Percentiles rank a stretch among this genome's conserved stretches.
Evolutionary conservation across 306 rosid species (phyloP).

Genomic region (Prunus mira): DNA sequence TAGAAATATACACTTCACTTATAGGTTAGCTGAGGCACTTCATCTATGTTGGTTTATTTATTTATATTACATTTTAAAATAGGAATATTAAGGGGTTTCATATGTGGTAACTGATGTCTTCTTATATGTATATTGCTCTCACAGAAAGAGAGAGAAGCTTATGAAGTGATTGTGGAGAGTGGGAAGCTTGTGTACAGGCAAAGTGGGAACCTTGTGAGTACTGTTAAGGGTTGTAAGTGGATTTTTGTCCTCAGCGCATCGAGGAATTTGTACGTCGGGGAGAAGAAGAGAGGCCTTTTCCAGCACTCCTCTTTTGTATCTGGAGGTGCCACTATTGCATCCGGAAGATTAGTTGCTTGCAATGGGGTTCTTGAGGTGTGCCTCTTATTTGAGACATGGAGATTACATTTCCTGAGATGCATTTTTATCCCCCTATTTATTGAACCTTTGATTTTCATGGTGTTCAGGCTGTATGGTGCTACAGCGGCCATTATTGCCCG

Average conservation of each 20-base stretch:
- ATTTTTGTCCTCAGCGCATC: conserved; percentile 83
- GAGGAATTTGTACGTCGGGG: conserved; percentile 55
- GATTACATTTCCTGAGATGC: background rate
- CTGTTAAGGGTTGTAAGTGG: conserved; percentile 72
- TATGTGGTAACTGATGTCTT: background rate
- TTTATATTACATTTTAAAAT: no score
- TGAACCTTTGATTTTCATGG: conserved; percentile 13
- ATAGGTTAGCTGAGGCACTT: background rate
- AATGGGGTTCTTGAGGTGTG: conserved; percentile 64
- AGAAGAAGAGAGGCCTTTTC: conserved; percentile 73
- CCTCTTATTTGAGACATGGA: background rate
- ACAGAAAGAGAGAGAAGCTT: conserved; percentile 73
- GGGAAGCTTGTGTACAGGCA: conserved; percentile 61
- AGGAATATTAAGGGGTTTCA: background rate
- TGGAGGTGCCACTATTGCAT: conserved; percentile 76
- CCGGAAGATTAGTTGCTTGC: conserved; percentile 71
- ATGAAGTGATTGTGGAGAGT: conserved; percentile 51
- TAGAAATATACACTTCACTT: background rate
- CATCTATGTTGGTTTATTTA: no score
- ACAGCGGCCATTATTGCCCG: conserved; percentile 84
- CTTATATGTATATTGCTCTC: background rate
- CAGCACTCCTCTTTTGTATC: conserved; percentile 91
- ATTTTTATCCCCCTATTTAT: background rate
- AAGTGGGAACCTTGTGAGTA: conserved; percentile 44
- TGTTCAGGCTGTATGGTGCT: conserved; percentile 80